phyloP scores from a whole-genome alignment of 2,329 filamentous ascomycete genomes.

The Elsinoe perseae region DNA sequence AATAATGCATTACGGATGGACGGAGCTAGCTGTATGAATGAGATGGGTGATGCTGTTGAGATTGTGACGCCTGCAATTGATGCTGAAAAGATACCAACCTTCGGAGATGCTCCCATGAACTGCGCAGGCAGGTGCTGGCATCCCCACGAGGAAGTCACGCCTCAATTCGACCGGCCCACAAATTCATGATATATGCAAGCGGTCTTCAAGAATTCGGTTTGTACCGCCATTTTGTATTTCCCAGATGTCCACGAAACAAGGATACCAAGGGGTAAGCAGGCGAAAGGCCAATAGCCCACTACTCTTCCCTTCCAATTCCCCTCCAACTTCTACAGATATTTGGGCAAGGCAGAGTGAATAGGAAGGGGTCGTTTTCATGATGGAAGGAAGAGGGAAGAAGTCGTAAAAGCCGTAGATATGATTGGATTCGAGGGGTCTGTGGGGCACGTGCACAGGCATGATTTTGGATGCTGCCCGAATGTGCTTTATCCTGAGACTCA shows the following conservation, averaged over 20 bases:
- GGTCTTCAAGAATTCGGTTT: background rate
- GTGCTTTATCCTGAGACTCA: background rate
- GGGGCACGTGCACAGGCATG: background rate
- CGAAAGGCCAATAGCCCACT: slow-evolving; percentile 13
- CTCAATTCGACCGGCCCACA: background rate
- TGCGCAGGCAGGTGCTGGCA: background rate
- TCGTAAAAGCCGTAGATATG: slow-evolving; percentile 4
- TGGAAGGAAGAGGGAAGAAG: slow-evolving; percentile 14
- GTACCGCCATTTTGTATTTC: slow-evolving; percentile 21
- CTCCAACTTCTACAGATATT: slow-evolving; percentile 18
- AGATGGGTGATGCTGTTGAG: background rate
- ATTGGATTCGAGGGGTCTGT: slow-evolving; percentile 9
- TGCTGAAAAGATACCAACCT: background rate
- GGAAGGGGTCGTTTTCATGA: slow-evolving; percentile 19
- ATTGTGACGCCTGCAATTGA: background rate
- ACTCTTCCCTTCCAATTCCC: slow-evolving; percentile 21
- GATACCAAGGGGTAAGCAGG: slow-evolving; percentile 22
- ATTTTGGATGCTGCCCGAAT: background rate
- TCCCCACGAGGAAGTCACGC: background rate
- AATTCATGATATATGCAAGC: background rate
- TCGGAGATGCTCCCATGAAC: background rate
- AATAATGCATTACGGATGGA: slow-evolving; percentile 15
- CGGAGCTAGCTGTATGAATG: slow-evolving; percentile 6
- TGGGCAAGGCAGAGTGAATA: slow-evolving; percentile 20
- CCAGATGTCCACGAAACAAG: slow-evolving; percentile 18